phyloP scores from a whole-genome alignment of 495 filamentous ascomycete genomes.

The Neurospora sp. region DNA sequence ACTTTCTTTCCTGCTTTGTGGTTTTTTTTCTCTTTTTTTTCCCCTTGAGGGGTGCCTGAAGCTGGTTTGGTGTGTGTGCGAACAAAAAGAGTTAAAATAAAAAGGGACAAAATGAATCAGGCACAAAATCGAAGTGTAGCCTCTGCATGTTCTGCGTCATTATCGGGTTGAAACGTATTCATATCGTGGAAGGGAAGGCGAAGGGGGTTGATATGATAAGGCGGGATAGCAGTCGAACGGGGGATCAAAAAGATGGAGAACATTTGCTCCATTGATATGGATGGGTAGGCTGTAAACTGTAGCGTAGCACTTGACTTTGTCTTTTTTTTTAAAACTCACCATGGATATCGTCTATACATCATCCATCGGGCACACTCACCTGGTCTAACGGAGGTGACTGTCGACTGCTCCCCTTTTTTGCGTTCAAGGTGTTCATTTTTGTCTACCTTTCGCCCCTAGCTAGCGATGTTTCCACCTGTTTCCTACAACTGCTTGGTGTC shows the following conservation, averaged over 20 bases:
- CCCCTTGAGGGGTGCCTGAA: neutral
- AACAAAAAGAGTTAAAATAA: neutral
- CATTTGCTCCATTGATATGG: neutral
- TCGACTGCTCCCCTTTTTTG: neutral
- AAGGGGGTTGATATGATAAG: neutral
- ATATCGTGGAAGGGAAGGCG: neutral
- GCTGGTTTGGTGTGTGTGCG: neutral
- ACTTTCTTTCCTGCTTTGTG: neutral
- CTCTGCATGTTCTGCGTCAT: neutral
- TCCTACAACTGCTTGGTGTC: neutral
- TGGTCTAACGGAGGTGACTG: no score
- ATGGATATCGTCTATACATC: no score
- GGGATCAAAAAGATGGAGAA: neutral
- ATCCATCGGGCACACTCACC: no score
- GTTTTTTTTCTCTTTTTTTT: no score
- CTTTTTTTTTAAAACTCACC: neutral
- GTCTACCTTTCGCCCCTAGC: neutral
- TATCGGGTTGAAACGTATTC: neutral
- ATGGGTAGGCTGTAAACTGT: neutral
- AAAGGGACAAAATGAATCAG: neutral
- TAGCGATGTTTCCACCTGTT: neutral
- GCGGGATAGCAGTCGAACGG: neutral
- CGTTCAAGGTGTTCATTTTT: neutral
- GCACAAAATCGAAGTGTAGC: neutral
- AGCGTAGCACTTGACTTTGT: neutral